A percentile compares a stretch with the other conserved stretches of the same genome.
These are phyloP conservation scores for Eucalyptus pauciflora DNA, from an alignment of 345 rosid species.

Conservation along the genomic window DNA sequence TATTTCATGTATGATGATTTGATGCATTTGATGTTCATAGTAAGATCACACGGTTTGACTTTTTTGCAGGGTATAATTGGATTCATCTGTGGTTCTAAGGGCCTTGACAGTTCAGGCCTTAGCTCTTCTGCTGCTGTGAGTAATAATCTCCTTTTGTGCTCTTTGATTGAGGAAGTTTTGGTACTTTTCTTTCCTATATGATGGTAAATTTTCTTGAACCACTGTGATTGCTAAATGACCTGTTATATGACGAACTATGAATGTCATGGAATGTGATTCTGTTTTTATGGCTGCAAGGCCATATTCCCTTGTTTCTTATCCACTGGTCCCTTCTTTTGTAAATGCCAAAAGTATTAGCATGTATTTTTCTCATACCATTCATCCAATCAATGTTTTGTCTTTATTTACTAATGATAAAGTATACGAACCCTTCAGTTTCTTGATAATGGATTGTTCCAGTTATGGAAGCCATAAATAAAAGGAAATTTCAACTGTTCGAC, in stretches of 20 bases:
- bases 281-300: background rate
- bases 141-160: background rate
- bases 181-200: background rate
- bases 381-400: background rate
- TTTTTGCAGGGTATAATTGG: conserved; percentile 79
- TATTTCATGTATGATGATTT: background rate
- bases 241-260: background rate
- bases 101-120: conserved; percentile 93
- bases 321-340: background rate
- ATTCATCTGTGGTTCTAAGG: conserved; percentile 73
- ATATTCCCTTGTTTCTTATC: background rate
- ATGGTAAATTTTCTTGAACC: background rate
- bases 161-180: background rate
- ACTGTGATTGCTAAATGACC: background rate
- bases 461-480: background rate
- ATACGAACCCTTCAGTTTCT: background rate
- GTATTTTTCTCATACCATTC: background rate
- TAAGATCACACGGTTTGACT: background rate
- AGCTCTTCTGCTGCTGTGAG: conserved; percentile 99
- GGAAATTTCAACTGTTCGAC: background rate
- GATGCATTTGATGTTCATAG: background rate
- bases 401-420: background rate
- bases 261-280: background rate
- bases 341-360: background rate
- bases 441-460: background rate